Percentiles rank a stretch among this genome's conserved stretches.
Conservation (phyloP, 495 filamentous ascomycete genomes). For the Penicillium atrosanguineum region DNA sequence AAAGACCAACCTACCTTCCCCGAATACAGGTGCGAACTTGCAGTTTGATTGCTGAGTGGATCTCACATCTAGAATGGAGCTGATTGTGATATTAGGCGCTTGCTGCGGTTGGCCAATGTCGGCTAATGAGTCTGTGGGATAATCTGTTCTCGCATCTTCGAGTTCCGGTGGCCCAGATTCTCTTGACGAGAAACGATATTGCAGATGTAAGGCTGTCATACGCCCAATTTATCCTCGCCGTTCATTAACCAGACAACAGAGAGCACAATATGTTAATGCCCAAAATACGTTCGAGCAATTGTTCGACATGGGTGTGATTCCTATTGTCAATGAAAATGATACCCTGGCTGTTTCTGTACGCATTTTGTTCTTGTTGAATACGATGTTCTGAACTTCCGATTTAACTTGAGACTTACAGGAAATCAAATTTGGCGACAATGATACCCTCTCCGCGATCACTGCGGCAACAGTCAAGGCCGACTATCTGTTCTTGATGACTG, state of each 20-base stretch:
- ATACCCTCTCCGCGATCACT: slow-evolving; percentile 93
- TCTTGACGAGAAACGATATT: slow-evolving; percentile 96
- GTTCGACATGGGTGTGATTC: slow-evolving; percentile 92
- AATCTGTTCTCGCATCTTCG: slow-evolving; percentile 80
- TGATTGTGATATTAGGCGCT: slow-evolving; percentile 59
- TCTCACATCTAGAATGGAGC: neutral
- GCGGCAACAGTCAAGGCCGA: slow-evolving; percentile 97
- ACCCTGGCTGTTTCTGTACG: slow-evolving; percentile 82
- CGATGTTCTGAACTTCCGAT: neutral
- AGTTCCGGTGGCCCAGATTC: slow-evolving; percentile 90
- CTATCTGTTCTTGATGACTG: slow-evolving; percentile 97
- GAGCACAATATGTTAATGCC: slow-evolving; percentile 93
- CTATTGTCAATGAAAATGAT: slow-evolving; percentile 98
- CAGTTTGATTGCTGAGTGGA: neutral
- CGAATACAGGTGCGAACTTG: slow-evolving; percentile 64
- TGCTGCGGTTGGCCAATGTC: slow-evolving; percentile 93
- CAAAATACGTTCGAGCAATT: slow-evolving; percentile 90
- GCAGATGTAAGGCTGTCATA: slow-evolving; percentile 64
- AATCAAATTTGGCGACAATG: slow-evolving; percentile 99
- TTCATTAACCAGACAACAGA: slow-evolving; percentile 43
- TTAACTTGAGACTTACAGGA: slow-evolving; percentile 47
- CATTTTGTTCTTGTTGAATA: neutral
- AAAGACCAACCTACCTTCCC: slow-evolving; percentile 82
- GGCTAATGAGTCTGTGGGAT: slow-evolving; percentile 95
- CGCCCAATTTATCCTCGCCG: neutral